Conservation (phyloP, 192 early-diverging fungal species). For the Coemansia sp. region DNA sequence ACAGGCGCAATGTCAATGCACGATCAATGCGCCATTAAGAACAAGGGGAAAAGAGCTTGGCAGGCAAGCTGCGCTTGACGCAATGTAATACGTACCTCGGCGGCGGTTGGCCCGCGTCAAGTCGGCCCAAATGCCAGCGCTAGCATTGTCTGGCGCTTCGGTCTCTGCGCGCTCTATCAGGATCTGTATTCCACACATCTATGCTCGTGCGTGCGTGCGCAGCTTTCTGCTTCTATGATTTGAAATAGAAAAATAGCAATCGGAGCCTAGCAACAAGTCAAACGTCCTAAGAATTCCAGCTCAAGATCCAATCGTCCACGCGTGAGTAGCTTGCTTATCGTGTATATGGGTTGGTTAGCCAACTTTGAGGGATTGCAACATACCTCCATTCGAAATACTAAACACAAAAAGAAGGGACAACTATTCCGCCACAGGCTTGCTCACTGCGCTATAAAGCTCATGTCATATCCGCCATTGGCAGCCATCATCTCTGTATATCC, state of each 20-base stretch:
- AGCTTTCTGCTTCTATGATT: not conserved
- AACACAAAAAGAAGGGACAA: not conserved
- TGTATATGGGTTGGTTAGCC: not conserved
- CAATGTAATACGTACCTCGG: constrained; percentile 20
- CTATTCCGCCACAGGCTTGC: not conserved
- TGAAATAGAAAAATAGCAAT: not conserved
- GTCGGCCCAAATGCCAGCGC: constrained; percentile 6
- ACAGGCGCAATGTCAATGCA: not conserved
- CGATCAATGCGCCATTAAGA: not conserved
- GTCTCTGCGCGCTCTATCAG: constrained; percentile 8
- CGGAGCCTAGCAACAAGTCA: too few relatives aligned
- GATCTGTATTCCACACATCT: constrained; percentile 48
- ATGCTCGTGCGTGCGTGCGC: not conserved
- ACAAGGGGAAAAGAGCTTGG: too few relatives aligned
- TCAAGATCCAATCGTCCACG: not conserved
- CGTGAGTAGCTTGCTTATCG: not conserved
- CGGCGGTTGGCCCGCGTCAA: constrained; percentile 33
- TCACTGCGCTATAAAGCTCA: constrained; percentile 42
- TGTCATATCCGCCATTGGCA: constrained; percentile 46
- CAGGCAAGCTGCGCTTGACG: not conserved
- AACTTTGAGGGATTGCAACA: not conserved
- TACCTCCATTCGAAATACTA: constrained; percentile 1
- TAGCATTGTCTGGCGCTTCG: not conserved
- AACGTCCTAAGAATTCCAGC: not conserved
- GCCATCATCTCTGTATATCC: constrained; percentile 46